A percentile compares a stretch with the other conserved stretches of the same genome.
These are phyloP conservation scores for Leishmania tropica DNA, from an alignment of 208 protist species.

Conservation along the genomic window DNA sequence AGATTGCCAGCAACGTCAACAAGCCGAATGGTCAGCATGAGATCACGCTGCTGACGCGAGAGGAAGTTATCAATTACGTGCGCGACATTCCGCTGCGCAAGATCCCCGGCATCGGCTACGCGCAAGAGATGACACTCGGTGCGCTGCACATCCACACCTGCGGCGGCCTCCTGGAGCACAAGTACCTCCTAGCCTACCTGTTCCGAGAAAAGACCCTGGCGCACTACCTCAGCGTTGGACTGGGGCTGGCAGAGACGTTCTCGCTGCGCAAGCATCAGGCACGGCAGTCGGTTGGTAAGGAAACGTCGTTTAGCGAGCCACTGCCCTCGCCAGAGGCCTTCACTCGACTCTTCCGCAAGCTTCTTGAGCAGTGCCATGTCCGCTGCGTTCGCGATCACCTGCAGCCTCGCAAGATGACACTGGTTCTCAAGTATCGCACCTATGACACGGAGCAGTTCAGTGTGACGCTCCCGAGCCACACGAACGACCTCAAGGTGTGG, in stretches of 20 bases:
- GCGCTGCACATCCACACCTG: slow-evolving; percentile 79
- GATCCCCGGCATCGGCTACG: slow-evolving; percentile 85
- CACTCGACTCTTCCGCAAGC: slow-evolving; percentile 44
- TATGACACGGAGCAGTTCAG: slow-evolving; percentile 79
- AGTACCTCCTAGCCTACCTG: slow-evolving; percentile 73
- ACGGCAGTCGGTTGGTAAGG: slow-evolving; percentile 80
- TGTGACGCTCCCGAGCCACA: slow-evolving; percentile 48
- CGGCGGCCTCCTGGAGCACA: slow-evolving; percentile 71
- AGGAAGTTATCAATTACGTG: slow-evolving; percentile 82
- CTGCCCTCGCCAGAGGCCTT: slow-evolving; percentile 59
- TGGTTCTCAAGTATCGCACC: slow-evolving; percentile 75
- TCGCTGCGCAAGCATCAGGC: slow-evolving; percentile 47
- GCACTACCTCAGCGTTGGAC: slow-evolving; percentile 76
- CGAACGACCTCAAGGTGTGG: slow-evolving; percentile 76
- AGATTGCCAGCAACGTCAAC: slow-evolving; percentile 93
- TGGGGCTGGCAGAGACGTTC: slow-evolving; percentile 67
- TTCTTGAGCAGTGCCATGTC: slow-evolving; percentile 57
- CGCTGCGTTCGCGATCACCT: slow-evolving; percentile 60
- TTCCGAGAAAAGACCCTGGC: slow-evolving; percentile 77
- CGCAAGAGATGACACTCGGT: slow-evolving; percentile 66
- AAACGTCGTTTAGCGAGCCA: slow-evolving; percentile 73
- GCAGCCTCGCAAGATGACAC: slow-evolving; percentile 46
- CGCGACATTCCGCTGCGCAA: slow-evolving; percentile 73
- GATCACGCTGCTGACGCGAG: slow-evolving; percentile 69
- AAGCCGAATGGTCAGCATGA: slow-evolving; percentile 96